phyloP scores from a whole-genome alignment of 2,329 filamentous ascomycete species.

The Fonsecaea nubica region DNA sequence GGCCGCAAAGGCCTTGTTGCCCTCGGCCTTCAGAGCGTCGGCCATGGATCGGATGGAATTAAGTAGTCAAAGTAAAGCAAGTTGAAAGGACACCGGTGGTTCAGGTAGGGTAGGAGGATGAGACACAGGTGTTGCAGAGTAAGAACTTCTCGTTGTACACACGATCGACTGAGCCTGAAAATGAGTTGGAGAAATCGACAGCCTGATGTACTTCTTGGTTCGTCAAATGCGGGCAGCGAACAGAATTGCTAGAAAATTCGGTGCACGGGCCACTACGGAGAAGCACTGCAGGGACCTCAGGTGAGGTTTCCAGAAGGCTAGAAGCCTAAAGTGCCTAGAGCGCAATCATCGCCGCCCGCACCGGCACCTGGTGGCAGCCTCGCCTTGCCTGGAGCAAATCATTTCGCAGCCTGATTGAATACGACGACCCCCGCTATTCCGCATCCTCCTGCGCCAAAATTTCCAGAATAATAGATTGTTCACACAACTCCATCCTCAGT shows the following conservation, averaged over 20 bases:
- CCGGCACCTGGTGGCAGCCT: constrained; percentile 3
- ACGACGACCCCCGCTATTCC: neutral
- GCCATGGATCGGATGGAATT: constrained; percentile 57
- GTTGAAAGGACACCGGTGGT: neutral
- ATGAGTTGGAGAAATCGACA: constrained; percentile 18
- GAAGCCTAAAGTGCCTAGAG: neutral
- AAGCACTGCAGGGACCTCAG: constrained; percentile 5
- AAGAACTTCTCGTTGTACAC: neutral
- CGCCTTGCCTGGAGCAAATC: neutral
- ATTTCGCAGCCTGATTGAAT: neutral
- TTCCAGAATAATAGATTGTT: constrained; percentile 9
- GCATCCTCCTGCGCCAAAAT: constrained; percentile 18
- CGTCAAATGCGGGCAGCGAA: constrained; percentile 21
- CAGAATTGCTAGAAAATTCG: constrained; percentile 37
- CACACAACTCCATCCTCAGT: constrained; percentile 8
- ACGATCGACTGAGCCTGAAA: constrained; percentile 9
- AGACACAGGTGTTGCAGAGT: constrained; percentile 1
- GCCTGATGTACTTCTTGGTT: constrained; percentile 17
- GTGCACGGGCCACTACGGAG: constrained; percentile 26
- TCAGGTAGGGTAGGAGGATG: neutral
- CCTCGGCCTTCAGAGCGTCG: constrained; percentile 90
- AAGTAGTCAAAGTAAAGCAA: neutral
- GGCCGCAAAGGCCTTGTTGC: constrained; percentile 97
- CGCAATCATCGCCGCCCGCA: neutral
- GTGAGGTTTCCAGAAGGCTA: neutral